Evolutionary conservation across 2,329 filamentous ascomycete species (phyloP).

Genomic region (Ceratocystiopsis minuta): DNA sequence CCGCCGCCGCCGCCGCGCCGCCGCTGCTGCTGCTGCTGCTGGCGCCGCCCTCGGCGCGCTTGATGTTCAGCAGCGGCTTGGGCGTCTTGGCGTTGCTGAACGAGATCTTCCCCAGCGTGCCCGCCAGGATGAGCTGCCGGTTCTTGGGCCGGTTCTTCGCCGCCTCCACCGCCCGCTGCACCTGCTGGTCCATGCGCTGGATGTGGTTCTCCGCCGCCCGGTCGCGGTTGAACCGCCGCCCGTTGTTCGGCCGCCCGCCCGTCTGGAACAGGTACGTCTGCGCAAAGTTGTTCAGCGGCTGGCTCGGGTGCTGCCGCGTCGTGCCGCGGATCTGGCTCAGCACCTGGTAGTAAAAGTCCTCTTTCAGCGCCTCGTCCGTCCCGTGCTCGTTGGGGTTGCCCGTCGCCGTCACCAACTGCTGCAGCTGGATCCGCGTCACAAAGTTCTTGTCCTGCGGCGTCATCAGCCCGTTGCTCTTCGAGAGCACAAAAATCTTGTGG

Average conservation of each 20-base stretch:
- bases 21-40: not conserved
- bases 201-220: conserved; percentile 89
- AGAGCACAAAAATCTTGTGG: conserved; percentile 89
- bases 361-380: conserved; percentile 61
- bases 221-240: conserved; percentile 42
- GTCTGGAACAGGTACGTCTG: conserved; percentile 97
- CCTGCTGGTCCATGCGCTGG: conserved; percentile 98
- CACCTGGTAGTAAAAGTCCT: conserved; percentile 98
- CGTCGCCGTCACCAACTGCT: conserved; percentile 85
- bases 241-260: conserved; percentile 57
- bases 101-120: conserved; percentile 90
- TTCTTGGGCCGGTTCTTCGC: conserved; percentile 97
- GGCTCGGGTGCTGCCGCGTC: conserved; percentile 76
- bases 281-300: conserved; percentile 87
- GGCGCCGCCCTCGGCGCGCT: conserved; percentile 36
- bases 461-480: conserved; percentile 93
- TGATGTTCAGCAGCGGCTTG: conserved; percentile 87
- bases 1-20: not conserved
- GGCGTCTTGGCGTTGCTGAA: conserved; percentile 98
- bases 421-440: conserved; percentile 91
- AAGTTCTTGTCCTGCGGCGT: conserved; percentile 99
- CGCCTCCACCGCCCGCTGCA: conserved; percentile 89
- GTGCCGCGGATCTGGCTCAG: conserved; percentile 86
- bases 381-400: conserved; percentile 69
- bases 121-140: conserved; percentile 89